Evolutionary conservation across 2,329 filamentous ascomycete genomes (phyloP).

Genomic region (Scleromitrula shiraiana): DNA sequence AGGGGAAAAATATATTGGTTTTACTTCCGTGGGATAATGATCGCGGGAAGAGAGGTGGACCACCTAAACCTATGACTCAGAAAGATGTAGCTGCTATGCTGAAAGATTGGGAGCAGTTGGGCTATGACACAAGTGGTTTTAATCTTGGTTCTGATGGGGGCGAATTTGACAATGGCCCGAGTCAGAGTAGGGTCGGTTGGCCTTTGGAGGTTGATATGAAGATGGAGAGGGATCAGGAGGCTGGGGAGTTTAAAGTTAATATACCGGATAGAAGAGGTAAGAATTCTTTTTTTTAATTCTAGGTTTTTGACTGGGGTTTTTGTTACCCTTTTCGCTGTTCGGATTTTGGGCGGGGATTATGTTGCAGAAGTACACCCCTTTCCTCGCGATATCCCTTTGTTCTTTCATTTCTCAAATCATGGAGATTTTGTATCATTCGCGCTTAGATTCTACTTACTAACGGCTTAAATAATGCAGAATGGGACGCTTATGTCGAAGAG

Average conservation of each 20-base stretch:
- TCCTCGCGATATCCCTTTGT: background rate
- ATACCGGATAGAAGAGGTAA: slow-evolving; percentile 45
- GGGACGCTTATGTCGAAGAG: slow-evolving; percentile 73
- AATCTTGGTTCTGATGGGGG: slow-evolving; percentile 44
- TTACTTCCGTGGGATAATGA: slow-evolving; percentile 60
- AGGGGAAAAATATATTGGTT: slow-evolving; percentile 66
- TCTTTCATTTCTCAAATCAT: slow-evolving; percentile 1
- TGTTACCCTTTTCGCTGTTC: background rate
- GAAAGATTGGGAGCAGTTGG: slow-evolving; percentile 57
- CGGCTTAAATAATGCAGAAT: slow-evolving; percentile 33
- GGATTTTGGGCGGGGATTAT: background rate
- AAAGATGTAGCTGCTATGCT: slow-evolving; percentile 55
- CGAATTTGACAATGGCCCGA: slow-evolving; percentile 18
- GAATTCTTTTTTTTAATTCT: slow-evolving; percentile 9
- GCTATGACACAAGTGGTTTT: slow-evolving; percentile 62
- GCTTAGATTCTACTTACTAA: slow-evolving; percentile 10
- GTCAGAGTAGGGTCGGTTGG: slow-evolving; percentile 61
- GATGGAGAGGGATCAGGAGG: slow-evolving; percentile 45
- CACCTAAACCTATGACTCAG: slow-evolving; percentile 45
- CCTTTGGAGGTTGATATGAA: slow-evolving; percentile 53
- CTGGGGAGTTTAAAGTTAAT: slow-evolving; percentile 51
- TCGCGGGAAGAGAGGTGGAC: slow-evolving; percentile 49
- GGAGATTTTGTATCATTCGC: background rate
- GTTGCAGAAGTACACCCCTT: background rate
- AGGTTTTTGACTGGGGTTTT: no score